These are phyloP conservation scores for Rhodomyrtus psidioides DNA, from an alignment of 441 rosid species.

Conservation along the genomic window DNA sequence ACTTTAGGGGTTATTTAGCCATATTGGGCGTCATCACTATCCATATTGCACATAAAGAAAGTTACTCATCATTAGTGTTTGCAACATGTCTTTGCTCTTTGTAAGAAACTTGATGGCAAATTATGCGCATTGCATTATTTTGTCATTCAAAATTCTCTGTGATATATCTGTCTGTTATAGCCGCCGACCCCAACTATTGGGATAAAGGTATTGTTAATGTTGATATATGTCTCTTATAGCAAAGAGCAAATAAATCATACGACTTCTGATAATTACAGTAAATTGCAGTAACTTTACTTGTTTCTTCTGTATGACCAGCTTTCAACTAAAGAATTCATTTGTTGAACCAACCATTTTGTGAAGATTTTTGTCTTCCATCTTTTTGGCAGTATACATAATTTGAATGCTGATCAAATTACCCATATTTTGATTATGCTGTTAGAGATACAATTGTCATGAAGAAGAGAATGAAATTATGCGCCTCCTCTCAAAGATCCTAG, in stretches of 20 bases:
- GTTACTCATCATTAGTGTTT: not conserved
- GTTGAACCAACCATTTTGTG: not conserved
- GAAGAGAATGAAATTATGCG: not conserved
- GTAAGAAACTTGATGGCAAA: not conserved
- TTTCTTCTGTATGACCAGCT: not conserved
- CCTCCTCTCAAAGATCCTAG: too few species aligned
- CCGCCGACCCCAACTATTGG: too few species aligned
- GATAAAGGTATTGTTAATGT: too few species aligned
- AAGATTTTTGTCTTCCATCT: not conserved
- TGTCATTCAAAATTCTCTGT: not conserved
- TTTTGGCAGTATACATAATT: not conserved
- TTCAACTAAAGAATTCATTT: not conserved
- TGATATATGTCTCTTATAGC: too few species aligned
- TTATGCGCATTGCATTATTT: not conserved
- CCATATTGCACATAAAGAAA: not conserved
- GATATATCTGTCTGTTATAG: not conserved
- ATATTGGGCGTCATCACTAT: not conserved
- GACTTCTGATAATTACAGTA: not conserved
- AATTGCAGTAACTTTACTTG: not conserved
- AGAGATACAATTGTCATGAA: not conserved
- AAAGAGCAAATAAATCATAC: not conserved
- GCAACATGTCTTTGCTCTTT: not conserved
- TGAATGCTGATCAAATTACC: not conserved
- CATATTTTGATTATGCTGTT: not conserved
- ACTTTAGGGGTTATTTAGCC: not conserved